These are phyloP conservation scores for Pontederia crassipes DNA, from an alignment of 176 grass and related monocot genomes.

Conservation along the genomic window DNA sequence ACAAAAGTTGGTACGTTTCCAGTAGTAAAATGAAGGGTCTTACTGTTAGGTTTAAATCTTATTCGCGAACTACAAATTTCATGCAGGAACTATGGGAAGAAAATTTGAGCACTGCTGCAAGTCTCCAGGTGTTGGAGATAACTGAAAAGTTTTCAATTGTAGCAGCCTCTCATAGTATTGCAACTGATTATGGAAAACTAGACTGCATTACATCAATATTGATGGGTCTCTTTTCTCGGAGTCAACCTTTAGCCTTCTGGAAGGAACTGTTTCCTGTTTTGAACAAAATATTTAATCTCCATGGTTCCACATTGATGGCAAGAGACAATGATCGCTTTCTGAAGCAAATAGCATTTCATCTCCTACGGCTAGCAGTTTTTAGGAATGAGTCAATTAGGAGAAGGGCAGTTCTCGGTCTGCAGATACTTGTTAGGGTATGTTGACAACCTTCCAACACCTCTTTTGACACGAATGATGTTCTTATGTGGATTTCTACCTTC, in stretches of 20 bases:
- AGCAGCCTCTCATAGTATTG: constrained; percentile 65
- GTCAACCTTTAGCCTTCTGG: constrained; percentile 86
- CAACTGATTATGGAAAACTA: constrained; percentile 86
- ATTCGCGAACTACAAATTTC: constrained; percentile 2
- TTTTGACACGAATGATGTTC: constrained; percentile 15
- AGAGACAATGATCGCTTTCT: constrained; percentile 99
- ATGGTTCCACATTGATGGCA: constrained; percentile 82
- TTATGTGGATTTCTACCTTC: constrained; percentile 32
- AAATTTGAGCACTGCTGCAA: constrained; percentile 89
- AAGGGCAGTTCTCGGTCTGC: constrained; percentile 73
- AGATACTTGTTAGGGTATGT: constrained; percentile 95
- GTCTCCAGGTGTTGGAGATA: constrained; percentile 87
- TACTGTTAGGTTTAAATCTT: constrained; percentile 12
- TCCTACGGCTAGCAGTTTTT: constrained; percentile 88
- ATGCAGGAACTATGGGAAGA: constrained; percentile 99
- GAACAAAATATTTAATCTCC: constrained; percentile 76
- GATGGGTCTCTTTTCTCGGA: constrained; percentile 81
- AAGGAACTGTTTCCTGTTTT: constrained; percentile 75
- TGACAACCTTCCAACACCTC: constrained; percentile 18
- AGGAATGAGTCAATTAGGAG: constrained; percentile 77
- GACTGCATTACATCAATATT: constrained; percentile 84
- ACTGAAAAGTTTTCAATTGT: constrained; percentile 81
- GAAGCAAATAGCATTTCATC: constrained; percentile 98
- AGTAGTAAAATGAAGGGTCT: constrained; percentile 3
- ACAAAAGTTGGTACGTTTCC: constrained; percentile 83